A percentile compares a stretch with the other conserved stretches of the same genome.
phyloP scores from a whole-genome alignment of 306 rosid genomes.

The Senna siamea region DNA sequence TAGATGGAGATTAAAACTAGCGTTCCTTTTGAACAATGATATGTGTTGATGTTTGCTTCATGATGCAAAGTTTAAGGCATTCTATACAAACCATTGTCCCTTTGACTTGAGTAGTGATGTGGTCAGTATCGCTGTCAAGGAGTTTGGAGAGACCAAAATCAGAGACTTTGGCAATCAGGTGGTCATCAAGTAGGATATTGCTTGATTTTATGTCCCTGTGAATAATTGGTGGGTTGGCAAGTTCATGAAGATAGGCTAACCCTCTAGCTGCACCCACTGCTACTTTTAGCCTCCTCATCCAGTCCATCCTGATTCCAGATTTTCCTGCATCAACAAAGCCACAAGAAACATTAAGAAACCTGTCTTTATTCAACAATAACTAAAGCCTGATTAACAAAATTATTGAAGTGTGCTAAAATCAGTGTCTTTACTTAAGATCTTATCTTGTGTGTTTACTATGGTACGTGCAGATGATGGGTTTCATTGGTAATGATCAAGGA shows the following conservation, averaged over 20 bases:
- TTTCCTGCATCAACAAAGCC: conserved; percentile 48
- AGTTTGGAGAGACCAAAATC: conserved; percentile 91
- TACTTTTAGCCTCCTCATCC: conserved; percentile 69
- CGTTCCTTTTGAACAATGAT: neutral
- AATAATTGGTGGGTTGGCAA: conserved; percentile 76
- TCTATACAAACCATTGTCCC: conserved; percentile 73
- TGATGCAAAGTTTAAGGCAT: neutral
- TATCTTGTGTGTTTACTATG: no score
- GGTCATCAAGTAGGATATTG: conserved; percentile 73
- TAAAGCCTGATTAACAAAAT: no score
- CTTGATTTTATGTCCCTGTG: conserved; percentile 86
- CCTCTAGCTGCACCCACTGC: conserved; percentile 83
- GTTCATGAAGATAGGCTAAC: conserved; percentile 77
- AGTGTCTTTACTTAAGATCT: no score
- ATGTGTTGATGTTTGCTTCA: neutral
- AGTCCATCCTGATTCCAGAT: conserved; percentile 64
- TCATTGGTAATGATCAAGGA: no score
- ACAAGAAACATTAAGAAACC: neutral
- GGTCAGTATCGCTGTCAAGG: conserved; percentile 55
- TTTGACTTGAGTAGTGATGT: conserved; percentile 78
- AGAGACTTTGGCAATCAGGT: conserved; percentile 68
- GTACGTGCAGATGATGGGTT: no score
- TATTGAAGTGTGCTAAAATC: no score
- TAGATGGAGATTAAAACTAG: neutral
- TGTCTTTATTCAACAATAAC: neutral